These are phyloP conservation scores for Daldinia sp. DNA, from an alignment of 2,329 filamentous ascomycete species.

Conservation along the genomic window DNA sequence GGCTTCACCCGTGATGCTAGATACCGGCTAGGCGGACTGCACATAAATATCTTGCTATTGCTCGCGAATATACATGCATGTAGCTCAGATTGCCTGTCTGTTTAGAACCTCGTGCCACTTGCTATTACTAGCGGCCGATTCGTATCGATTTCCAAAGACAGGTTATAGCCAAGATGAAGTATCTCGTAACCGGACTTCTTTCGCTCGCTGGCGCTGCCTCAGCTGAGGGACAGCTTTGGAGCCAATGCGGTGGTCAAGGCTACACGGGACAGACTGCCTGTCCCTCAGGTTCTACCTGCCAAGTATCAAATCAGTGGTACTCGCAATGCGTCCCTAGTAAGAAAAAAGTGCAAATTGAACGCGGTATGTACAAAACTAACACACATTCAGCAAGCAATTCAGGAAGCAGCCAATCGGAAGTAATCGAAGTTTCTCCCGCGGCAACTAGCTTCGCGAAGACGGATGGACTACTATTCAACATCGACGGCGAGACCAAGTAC, in stretches of 20 bases:
- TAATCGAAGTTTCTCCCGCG: slow-evolving; percentile 36
- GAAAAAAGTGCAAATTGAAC: slow-evolving; percentile 3
- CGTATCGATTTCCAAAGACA: not conserved
- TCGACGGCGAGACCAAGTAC: slow-evolving; percentile 59
- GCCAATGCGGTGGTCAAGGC: slow-evolving; percentile 53
- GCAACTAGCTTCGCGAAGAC: slow-evolving; percentile 43
- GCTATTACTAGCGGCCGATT: not conserved
- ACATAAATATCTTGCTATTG: not conserved
- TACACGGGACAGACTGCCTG: slow-evolving; percentile 53
- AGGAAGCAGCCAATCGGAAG: slow-evolving; percentile 10
- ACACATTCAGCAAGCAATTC: slow-evolving; percentile 25
- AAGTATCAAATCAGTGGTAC: slow-evolving; percentile 52
- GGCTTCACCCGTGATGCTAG: slow-evolving; percentile 11
- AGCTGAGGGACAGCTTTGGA: slow-evolving; percentile 47
- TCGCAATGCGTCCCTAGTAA: slow-evolving; percentile 53
- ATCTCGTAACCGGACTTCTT: slow-evolving; percentile 40
- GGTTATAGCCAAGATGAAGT: slow-evolving; percentile 44
- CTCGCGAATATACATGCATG: slow-evolving; percentile 22
- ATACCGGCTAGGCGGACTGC: slow-evolving; percentile 6
- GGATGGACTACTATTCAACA: slow-evolving; percentile 53
- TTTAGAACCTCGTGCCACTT: not conserved
- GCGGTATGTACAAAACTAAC: slow-evolving; percentile 11
- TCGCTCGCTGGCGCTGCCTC: slow-evolving; percentile 42
- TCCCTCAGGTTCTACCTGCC: slow-evolving; percentile 49
- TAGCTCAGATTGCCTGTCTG: not conserved